Evolutionary conservation across 139 green algal genomes (phyloP), one percentile per base, ranked within the genome.

Genomic region (Chlorella vulgaris): DNA sequence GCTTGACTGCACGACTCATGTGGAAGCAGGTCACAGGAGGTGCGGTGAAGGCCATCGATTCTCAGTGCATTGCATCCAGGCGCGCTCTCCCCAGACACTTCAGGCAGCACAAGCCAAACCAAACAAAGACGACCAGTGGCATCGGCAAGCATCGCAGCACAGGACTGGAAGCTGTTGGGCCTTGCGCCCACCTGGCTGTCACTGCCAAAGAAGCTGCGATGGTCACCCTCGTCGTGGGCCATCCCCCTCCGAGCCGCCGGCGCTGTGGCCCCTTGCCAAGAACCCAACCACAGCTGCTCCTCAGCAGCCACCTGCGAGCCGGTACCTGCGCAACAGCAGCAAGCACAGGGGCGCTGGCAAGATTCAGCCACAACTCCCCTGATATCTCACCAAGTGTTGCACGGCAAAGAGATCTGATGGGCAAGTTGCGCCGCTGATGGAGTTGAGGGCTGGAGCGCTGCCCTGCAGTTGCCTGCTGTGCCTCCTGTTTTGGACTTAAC

Each of bases 151-250:
- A 65, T 8, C 15, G 55, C 15, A 65, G 21, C 21, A 5, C 55
- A 65, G 18, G 18, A 15, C n/a, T 65, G 55, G 15, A 58, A 24
- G 47, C 15, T 15, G 13, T 58, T 10, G 47, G 10, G 15, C 10
- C 47, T 58, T 24, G 15, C 15, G 47, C 47, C 47, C 15, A 58
- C 55, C 55, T 65, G 55, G 50, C 31, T 67, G 31, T 80, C 73
- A 22, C 36, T 63, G 73, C 73, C 73, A 53, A 69, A 80, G 36
- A 80, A 80, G 73, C 73, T 80, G 3, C 33, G 58, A 24, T 69
- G 38, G 53, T 80, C 73, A 24, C 53, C 53, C 22, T 51, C 53
- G 7, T 8, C 29, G 19, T 68, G 43, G 26, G 33, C 53, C 28
- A 18, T 42, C 43, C 8, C 3, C n/a, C 13, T 8, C 29, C 18